phyloP scores from a whole-genome alignment of 768 basidiomycete genomes.

The Agaricus blazei region DNA sequence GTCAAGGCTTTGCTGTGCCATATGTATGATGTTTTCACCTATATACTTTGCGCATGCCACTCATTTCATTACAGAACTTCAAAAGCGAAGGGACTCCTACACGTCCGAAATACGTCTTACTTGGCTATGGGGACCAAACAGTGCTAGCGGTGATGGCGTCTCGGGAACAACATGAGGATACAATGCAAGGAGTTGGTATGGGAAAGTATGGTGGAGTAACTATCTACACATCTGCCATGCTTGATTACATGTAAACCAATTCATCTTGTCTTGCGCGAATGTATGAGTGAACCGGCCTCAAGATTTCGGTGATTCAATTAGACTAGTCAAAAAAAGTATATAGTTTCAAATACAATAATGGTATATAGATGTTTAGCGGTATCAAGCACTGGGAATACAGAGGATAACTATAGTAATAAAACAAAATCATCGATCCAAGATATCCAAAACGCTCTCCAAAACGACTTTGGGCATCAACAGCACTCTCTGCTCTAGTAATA shows the following conservation, averaged over 20 bases:
- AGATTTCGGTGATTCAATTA: too few species aligned
- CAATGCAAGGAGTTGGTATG: not conserved
- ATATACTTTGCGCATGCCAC: not conserved
- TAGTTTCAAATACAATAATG: too few species aligned
- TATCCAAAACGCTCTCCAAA: conserved; percentile 59
- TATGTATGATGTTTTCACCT: not conserved
- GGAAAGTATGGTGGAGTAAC: not conserved
- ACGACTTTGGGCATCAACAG: conserved; percentile 73
- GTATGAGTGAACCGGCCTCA: too few species aligned
- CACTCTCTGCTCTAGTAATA: conserved; percentile 49
- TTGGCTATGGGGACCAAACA: not conserved
- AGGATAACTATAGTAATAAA: too few species aligned
- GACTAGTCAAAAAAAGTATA: not conserved
- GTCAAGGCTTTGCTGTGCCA: not conserved
- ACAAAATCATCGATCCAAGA: conserved; percentile 18
- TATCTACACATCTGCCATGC: not conserved
- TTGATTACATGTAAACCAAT: not conserved
- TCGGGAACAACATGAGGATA: too few species aligned
- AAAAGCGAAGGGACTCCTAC: not conserved
- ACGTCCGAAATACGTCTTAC: not conserved
- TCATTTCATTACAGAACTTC: not conserved
- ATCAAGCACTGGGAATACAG: too few species aligned
- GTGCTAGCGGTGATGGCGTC: not conserved
- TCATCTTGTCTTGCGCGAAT: too few species aligned
- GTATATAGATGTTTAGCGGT: too few species aligned